Evolutionary conservation across 2,329 filamentous ascomycete species (phyloP), one percentile per base, ranked within the genome.

Genomic region (Thelonectria discophora): DNA sequence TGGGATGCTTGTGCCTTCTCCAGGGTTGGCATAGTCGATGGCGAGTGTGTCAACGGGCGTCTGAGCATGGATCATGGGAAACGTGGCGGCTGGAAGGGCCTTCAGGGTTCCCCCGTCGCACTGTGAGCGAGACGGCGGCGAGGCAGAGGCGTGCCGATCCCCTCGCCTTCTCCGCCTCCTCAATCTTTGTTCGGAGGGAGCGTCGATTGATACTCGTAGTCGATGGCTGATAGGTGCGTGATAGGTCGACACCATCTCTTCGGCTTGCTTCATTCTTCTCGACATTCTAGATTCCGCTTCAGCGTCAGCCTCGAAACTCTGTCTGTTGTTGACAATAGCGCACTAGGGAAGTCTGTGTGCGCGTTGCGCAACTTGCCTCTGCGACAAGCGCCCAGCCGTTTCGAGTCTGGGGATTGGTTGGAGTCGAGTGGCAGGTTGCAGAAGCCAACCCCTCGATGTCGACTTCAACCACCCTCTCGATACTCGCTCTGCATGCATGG

Each of bases 71-170:
- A 57, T 66, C 48, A 43, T 66, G 63, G 64, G 66, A 69, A 71
- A 71, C 69, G 69, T 71, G 69, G 69, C 69, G 69, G 65, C 61
- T 65, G 66, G 62, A 61, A 66, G 48, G 57, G 27, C 52, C 39
- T 34, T 45, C 42, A 45, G 42, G 24, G 53, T 53, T 53, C 20
- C 42, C 42, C 30, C 40, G 27, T 15, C 55, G 58, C 68, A 71
- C 69, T 71, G 66, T 71, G 61, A 20, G 42, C 12, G 42, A 20
- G 8, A 45, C 17, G 7, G n/a, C 18, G 18, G 12, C 32, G 32
- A 27, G 43, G 42, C 27, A 18, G 32, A 45, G 43, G 40, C 20
- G 39, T 24, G 58, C 40, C 51, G 52, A 60, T 60, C 52, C 27
- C 42, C n/a, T 55, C 27, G n/a, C 37, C 42, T 45, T 45, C n/a